A percentile compares a stretch with the other conserved stretches of the same genome.
These are phyloP conservation scores for Nemania sp. DNA, from an alignment of 2,329 filamentous ascomycete genomes.

Conservation along the genomic window DNA sequence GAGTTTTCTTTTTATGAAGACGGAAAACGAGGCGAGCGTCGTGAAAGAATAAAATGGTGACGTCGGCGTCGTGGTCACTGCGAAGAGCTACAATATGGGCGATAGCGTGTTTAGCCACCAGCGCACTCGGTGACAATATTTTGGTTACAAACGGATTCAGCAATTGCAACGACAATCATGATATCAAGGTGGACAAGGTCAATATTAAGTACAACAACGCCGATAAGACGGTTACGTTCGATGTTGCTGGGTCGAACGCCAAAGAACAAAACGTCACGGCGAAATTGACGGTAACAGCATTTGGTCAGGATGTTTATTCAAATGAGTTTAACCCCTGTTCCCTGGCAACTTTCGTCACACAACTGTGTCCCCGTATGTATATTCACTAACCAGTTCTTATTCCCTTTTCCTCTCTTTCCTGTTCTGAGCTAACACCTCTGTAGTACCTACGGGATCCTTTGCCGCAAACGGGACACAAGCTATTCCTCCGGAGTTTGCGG, in stretches of 20 bases:
- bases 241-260: constrained; percentile 77
- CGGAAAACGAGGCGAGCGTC: background rate
- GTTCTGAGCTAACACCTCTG: constrained; percentile 29
- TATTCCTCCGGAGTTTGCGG: constrained; percentile 73
- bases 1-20: background rate
- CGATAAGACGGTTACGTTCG: constrained; percentile 75
- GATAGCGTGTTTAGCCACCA: constrained; percentile 44
- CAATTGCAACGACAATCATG: constrained; percentile 66
- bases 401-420: too few species aligned
- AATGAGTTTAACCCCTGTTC: constrained; percentile 86
- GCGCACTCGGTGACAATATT: constrained; percentile 68
- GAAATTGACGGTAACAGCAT: constrained; percentile 75
- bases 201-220: constrained; percentile 79
- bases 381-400: background rate
- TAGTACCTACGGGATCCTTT: constrained; percentile 77
- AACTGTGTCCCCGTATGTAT: constrained; percentile 78
- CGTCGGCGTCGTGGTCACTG: constrained; percentile 37
- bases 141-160: constrained; percentile 81
- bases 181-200: constrained; percentile 72
- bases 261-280: constrained; percentile 81
- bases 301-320: constrained; percentile 79
- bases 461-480: constrained; percentile 70
- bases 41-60: constrained; percentile 35
- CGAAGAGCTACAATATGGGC: constrained; percentile 42
- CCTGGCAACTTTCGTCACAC: constrained; percentile 63